Evolutionary conservation across 495 filamentous ascomycete genomes (phyloP).

Genomic region (Tetracladium marchalianum): DNA sequence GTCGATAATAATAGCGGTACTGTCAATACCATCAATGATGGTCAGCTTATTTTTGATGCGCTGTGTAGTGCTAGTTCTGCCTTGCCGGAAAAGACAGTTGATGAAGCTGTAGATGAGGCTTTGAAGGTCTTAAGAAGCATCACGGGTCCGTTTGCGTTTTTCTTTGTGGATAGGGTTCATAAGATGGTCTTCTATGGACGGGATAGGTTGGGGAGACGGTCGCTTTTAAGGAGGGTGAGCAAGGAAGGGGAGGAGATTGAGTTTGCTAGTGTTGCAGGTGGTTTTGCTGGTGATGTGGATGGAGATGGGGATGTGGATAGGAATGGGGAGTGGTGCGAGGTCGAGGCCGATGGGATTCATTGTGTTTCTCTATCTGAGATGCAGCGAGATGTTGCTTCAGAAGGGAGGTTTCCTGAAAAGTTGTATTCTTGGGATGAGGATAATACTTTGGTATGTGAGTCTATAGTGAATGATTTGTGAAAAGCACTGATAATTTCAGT

Average conservation of each 20-base stretch:
- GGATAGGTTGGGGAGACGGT: constrained; percentile 79
- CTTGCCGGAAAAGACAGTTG: background rate
- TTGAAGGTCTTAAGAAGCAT: constrained; percentile 49
- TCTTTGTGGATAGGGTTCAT: constrained; percentile 63
- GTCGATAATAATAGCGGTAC: constrained; percentile 57
- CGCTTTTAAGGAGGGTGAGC: constrained; percentile 50
- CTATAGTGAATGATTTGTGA: background rate
- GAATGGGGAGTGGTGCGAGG: constrained; percentile 57
- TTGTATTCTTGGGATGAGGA: constrained; percentile 3
- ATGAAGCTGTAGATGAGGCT: constrained; percentile 27
- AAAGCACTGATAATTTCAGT: background rate
- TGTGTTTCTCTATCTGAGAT: constrained; percentile 27
- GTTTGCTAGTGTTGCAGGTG: constrained; percentile 39
- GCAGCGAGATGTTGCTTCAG: background rate
- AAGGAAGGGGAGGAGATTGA: too few relatives aligned
- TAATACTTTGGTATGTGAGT: background rate
- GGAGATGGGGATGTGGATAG: constrained; percentile 51
- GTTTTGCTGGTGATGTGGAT: constrained; percentile 69
- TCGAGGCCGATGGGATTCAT: constrained; percentile 73
- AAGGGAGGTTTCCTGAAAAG: background rate
- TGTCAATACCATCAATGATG: constrained; percentile 46
- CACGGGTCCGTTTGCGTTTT: constrained; percentile 83
- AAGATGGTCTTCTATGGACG: constrained; percentile 64
- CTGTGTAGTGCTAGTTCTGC: constrained; percentile 41
- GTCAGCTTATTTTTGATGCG: constrained; percentile 54